phyloP scores from a whole-genome alignment of 352 stramenopile genomes.

The Hyaloperonospora brassicae region DNA sequence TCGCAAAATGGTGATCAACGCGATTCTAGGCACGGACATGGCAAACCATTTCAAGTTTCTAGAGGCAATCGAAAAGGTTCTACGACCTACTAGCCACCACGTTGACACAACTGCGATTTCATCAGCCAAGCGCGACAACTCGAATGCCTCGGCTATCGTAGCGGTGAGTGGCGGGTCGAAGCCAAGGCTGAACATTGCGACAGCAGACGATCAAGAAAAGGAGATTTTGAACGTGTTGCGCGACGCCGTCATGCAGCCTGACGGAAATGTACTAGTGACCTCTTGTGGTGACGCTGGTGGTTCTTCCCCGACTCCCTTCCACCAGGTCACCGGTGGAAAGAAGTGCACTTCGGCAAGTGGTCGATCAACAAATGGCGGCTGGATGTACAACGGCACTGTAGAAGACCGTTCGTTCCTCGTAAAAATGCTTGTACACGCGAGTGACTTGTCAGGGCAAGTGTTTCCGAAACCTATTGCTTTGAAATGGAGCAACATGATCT shows the following conservation, averaged over 20 bases:
- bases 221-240: conserved; percentile 38
- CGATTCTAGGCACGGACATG: conserved; percentile 88
- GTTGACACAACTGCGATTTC: conserved; percentile 37
- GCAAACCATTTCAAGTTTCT: conserved; percentile 84
- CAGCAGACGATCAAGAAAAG: conserved; percentile 15
- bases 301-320: conserved; percentile 20
- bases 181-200: conserved; percentile 15
- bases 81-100: conserved; percentile 49
- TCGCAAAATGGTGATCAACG: conserved; percentile 83
- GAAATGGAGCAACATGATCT: conserved; percentile 88
- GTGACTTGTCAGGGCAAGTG: conserved; percentile 79
- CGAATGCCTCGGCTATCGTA: conserved; percentile 21
- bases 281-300: conserved; percentile 23
- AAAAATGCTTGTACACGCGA: conserved; percentile 79
- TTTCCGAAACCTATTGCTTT: conserved; percentile 82
- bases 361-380: conserved; percentile 34
- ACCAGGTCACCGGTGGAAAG: conserved; percentile 14
- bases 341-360: conserved; percentile 17
- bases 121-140: conserved; percentile 32
- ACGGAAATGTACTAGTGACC: conserved; percentile 28
- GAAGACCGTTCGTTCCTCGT: conserved; percentile 83
- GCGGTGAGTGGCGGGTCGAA: conserved; percentile 19
- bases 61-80: conserved; percentile 62
- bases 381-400: conserved; percentile 52
- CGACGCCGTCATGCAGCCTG: conserved; percentile 55